These are phyloP conservation scores for Catunica adiposa DNA, from an alignment of 2,329 filamentous ascomycete genomes.

Conservation along the genomic window DNA sequence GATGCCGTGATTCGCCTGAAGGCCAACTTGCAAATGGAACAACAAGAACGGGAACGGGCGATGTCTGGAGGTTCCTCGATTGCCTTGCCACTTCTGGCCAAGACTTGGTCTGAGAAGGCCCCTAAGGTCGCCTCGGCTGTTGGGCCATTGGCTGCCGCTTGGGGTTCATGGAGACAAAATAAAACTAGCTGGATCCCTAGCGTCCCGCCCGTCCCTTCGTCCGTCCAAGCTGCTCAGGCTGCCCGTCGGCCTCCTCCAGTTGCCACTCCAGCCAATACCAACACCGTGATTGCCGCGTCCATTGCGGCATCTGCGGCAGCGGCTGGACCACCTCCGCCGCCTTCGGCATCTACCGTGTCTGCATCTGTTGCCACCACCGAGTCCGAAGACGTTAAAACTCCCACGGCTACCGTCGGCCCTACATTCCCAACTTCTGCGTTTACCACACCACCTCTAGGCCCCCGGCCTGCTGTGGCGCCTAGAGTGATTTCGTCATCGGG, in stretches of 20 bases:
- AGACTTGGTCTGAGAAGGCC: constrained; percentile 32
- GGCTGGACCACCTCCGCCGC: neutral
- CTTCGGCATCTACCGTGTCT: neutral
- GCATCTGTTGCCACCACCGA: constrained; percentile 20
- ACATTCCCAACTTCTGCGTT: constrained; percentile 57
- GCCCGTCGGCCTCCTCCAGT: neutral
- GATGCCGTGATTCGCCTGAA: constrained; percentile 86
- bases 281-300: neutral
- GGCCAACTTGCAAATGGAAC: constrained; percentile 94
- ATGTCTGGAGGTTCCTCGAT: constrained; percentile 52
- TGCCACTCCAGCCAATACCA: neutral
- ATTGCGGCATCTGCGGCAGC: neutral
- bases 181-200: constrained; percentile 29
- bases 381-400: neutral
- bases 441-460: constrained; percentile 74
- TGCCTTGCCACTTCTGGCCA: constrained; percentile 59
- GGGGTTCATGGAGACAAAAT: constrained; percentile 79
- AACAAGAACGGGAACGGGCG: constrained; percentile 80
- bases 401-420: constrained; percentile 19
- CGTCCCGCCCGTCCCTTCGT: constrained; percentile 19
- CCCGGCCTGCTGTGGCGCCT: constrained; percentile 30
- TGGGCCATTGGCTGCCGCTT: constrained; percentile 68
- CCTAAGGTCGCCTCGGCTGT: constrained; percentile 65
- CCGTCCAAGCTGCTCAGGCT: neutral
- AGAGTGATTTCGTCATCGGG: neutral